These are phyloP conservation scores for Clausena lansium DNA, from an alignment of 345 rosid species.

Conservation along the genomic window DNA sequence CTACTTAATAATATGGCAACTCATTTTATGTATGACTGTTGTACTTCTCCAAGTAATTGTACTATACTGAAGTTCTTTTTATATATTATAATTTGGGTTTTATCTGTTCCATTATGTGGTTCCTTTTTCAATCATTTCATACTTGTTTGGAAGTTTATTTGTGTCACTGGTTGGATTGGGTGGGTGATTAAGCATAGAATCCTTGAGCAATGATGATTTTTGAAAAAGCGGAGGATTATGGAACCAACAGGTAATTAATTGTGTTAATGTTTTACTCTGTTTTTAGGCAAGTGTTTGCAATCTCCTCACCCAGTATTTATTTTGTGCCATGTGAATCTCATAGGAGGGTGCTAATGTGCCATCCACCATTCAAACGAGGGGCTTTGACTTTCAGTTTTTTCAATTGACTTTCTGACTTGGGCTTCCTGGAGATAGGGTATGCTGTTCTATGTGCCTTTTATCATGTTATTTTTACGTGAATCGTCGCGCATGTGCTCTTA, in stretches of 20 bases:
- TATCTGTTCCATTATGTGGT: background rate
- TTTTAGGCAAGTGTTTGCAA: background rate
- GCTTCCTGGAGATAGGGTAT: background rate
- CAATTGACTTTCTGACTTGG: slow-evolving; percentile 7
- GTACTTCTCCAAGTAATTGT: background rate
- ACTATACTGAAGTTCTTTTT: background rate
- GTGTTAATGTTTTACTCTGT: background rate
- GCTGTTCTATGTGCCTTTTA: background rate
- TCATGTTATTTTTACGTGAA: background rate
- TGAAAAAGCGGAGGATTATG: background rate
- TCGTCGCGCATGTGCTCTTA: background rate
- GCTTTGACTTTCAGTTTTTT: background rate
- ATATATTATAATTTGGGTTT: background rate
- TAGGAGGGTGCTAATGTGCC: background rate
- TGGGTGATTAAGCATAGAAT: background rate
- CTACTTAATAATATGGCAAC: background rate
- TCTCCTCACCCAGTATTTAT: background rate
- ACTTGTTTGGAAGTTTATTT: background rate
- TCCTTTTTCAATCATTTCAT: background rate
- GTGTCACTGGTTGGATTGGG: background rate
- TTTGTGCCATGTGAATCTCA: background rate
- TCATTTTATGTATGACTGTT: background rate
- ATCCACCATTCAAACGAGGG: slow-evolving; percentile 8
- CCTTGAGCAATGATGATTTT: background rate
- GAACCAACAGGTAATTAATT: background rate